These are phyloP conservation scores for Lactarius indigo DNA, from an alignment of 768 basidiomycete genomes.

Conservation along the genomic window DNA sequence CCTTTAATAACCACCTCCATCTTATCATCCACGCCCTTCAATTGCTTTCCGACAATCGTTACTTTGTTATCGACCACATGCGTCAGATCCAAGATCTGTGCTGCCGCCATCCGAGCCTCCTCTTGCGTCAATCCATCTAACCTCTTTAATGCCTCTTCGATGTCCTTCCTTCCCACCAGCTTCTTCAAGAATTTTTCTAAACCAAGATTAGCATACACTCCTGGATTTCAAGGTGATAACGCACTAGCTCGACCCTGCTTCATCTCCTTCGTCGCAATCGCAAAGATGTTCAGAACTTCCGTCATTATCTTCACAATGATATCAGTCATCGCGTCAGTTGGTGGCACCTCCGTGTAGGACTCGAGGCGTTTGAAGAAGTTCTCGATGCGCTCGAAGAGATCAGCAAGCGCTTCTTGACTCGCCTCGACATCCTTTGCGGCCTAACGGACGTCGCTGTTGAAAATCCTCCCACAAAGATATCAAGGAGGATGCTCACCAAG, in stretches of 20 bases:
- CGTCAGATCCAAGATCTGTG: neutral
- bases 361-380: neutral
- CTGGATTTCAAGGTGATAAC: neutral
- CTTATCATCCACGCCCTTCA: neutral
- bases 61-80: neutral
- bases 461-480: neutral
- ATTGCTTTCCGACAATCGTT: neutral
- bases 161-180: neutral
- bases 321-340: neutral
- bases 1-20: neutral
- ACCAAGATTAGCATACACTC: neutral
- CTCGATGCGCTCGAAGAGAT: neutral
- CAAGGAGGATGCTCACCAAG: neutral
- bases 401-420: neutral
- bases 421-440: neutral
- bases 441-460: neutral
- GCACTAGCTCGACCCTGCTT: neutral
- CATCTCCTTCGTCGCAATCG: neutral
- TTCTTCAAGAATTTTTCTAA: neutral
- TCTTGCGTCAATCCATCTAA: neutral
- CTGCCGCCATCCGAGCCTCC: neutral
- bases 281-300: neutral
- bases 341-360: neutral
- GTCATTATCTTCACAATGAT: neutral
- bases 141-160: neutral